Evolutionary conservation across 805 yeast genomes (phyloP).

Genomic region (Wickerhamiella azyma): DNA sequence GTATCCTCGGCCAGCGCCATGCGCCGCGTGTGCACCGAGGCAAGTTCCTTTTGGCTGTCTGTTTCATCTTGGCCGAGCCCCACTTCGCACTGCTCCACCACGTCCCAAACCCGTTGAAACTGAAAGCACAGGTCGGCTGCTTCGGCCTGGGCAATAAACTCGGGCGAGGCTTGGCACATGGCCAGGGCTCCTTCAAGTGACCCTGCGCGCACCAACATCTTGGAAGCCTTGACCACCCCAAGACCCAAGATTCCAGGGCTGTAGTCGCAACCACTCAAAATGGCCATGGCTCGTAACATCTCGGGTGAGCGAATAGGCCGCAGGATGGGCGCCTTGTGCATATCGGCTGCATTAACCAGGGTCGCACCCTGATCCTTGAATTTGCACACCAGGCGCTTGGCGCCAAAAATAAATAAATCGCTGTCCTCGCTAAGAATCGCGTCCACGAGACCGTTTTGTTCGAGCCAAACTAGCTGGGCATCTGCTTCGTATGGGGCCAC

Average conservation of each 20-base stretch:
- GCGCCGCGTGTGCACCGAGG: background rate
- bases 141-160: conserved; percentile 44
- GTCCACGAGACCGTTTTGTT: conserved; percentile 55
- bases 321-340: conserved; percentile 24
- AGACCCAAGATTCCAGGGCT: conserved; percentile 72
- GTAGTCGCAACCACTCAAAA: conserved; percentile 93
- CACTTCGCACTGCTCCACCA: conserved; percentile 25
- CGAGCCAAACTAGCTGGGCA: conserved; percentile 87
- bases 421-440: conserved; percentile 92
- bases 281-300: conserved; percentile 54
- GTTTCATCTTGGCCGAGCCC: background rate
- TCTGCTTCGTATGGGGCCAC: conserved; percentile 99
- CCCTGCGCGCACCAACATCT: conserved; percentile 37
- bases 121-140: conserved; percentile 66
- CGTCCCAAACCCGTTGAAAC: conserved; percentile 77
- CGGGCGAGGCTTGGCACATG: conserved; percentile 48
- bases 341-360: conserved; percentile 47
- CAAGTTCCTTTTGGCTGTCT: no score
- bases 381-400: conserved; percentile 61
- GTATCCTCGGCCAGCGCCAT: background rate
- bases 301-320: background rate
- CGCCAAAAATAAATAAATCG: conserved; percentile 82
- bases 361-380: conserved; percentile 52
- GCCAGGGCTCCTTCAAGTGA: conserved; percentile 43
- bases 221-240: conserved; percentile 67